phyloP scores from a whole-genome alignment of 768 basidiomycete species.

The Boletus insuetus region DNA sequence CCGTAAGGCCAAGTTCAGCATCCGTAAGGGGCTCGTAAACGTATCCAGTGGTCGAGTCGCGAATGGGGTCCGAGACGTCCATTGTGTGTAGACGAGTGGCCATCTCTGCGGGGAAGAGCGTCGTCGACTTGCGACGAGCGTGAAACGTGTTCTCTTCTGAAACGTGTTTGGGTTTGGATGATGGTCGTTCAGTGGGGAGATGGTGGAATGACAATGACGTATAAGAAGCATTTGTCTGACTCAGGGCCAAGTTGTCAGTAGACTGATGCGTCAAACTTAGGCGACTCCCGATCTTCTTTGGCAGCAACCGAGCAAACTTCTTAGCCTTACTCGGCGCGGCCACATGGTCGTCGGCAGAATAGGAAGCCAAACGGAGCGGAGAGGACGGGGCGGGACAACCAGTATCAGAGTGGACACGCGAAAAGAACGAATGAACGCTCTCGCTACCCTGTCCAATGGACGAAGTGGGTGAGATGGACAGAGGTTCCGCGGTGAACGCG shows the following conservation, averaged over 20 bases:
- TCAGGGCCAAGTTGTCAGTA: constrained; percentile 24
- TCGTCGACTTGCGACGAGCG: constrained; percentile 34
- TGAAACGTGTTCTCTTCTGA: constrained; percentile 35
- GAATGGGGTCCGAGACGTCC: constrained; percentile 28
- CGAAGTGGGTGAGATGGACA: constrained; percentile 25
- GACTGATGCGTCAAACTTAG: constrained; percentile 26
- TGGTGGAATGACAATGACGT: constrained; percentile 30
- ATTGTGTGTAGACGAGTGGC: constrained; percentile 29
- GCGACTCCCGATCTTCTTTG: constrained; percentile 33
- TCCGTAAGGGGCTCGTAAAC: constrained; percentile 30
- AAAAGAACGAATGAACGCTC: constrained; percentile 23
- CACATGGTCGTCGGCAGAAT: constrained; percentile 23
- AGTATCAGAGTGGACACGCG: constrained; percentile 20
- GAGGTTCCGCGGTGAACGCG: constrained; percentile 26
- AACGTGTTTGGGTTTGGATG: constrained; percentile 22
- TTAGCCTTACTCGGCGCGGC: constrained; percentile 21
- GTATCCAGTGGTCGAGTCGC: constrained; percentile 21
- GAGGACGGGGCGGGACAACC: constrained; percentile 25
- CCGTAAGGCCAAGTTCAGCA: constrained; percentile 24
- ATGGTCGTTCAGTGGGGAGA: constrained; percentile 20
- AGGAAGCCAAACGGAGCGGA: constrained; percentile 24
- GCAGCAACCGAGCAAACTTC: constrained; percentile 30
- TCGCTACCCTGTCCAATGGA: constrained; percentile 27
- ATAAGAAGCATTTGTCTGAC: constrained; percentile 24
- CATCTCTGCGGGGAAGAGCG: constrained; percentile 30